Percentiles rank a stretch among this genome's conserved stretches.
Evolutionary conservation across 106 monocot genomes (phyloP).

Genomic region (Allium cepa): DNA sequence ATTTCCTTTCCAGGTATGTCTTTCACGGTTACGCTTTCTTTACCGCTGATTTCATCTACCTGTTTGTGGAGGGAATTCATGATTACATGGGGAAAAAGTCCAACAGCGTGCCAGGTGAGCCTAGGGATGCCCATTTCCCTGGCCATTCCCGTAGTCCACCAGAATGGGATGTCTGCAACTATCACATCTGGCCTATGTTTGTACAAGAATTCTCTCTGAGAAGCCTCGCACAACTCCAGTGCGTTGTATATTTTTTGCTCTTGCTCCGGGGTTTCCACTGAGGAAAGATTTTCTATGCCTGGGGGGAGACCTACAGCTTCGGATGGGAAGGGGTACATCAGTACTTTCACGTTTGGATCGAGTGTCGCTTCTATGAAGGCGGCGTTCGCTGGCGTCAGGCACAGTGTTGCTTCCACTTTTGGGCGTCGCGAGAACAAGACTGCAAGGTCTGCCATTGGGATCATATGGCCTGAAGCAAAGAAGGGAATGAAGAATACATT

Average conservation of each 20-base stretch:
- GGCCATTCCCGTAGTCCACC: slow-evolving; percentile 31
- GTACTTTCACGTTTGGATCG: slow-evolving; percentile 18
- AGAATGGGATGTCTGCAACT: slow-evolving; percentile 41
- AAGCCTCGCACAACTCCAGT: slow-evolving; percentile 13
- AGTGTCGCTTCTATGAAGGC: slow-evolving; percentile 23
- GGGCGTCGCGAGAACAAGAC: slow-evolving; percentile 22
- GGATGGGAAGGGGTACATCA: slow-evolving; percentile 44
- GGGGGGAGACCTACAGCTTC: slow-evolving; percentile 28
- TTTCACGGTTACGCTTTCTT: background rate
- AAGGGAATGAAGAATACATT: slow-evolving; percentile 53
- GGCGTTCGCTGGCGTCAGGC: slow-evolving; percentile 42
- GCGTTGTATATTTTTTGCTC: slow-evolving; percentile 30
- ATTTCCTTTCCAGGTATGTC: slow-evolving; percentile 3
- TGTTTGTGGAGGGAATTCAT: slow-evolving; percentile 23
- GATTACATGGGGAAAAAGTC: slow-evolving; percentile 31
- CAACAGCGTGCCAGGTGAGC: slow-evolving; percentile 32
- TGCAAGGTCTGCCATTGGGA: slow-evolving; percentile 43
- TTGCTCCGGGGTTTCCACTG: slow-evolving; percentile 17
- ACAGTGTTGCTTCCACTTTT: slow-evolving; percentile 32
- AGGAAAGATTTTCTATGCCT: slow-evolving; percentile 37
- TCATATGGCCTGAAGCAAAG: slow-evolving; percentile 49
- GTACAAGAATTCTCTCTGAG: slow-evolving; percentile 11
- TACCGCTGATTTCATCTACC: background rate
- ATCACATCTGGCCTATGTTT: slow-evolving; percentile 23
- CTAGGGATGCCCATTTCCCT: slow-evolving; percentile 37